phyloP scores from a whole-genome alignment of 805 yeast species.

The Vanderwaltozyma yarrowii region DNA sequence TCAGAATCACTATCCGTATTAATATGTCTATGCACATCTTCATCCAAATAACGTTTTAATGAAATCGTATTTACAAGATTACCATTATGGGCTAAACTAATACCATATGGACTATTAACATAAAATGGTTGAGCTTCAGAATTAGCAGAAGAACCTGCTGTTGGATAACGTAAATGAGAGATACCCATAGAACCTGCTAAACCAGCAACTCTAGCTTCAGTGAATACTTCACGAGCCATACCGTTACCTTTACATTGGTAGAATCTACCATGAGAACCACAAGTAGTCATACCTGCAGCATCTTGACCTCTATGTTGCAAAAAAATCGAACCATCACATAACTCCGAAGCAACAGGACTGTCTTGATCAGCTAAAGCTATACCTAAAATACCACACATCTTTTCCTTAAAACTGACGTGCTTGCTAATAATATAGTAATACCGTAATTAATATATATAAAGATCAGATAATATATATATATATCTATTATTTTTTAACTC shows the following conservation, averaged over 20 bases:
- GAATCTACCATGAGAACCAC: constrained; percentile 86
- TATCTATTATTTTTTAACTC: too few species aligned
- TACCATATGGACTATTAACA: constrained; percentile 94
- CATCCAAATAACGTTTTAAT: constrained; percentile 73
- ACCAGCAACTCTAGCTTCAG: constrained; percentile 64
- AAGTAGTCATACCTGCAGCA: constrained; percentile 98
- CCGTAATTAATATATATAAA: too few species aligned
- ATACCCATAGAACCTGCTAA: constrained; percentile 92
- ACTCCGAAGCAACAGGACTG: constrained; percentile 72
- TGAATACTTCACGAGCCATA: constrained; percentile 96
- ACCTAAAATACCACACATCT: constrained; percentile 94
- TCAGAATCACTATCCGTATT: constrained; percentile 97
- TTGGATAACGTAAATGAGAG: constrained; percentile 91
- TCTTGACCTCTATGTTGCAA: constrained; percentile 98
- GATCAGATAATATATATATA: too few species aligned
- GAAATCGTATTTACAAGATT: constrained; percentile 82
- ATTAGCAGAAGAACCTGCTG: constrained; percentile 93
- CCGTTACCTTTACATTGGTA: constrained; percentile 99
- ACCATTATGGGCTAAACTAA: constrained; percentile 86
- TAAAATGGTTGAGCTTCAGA: constrained; percentile 98
- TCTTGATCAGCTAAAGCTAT: constrained; percentile 69
- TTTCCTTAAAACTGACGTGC: too few species aligned
- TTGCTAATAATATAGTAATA: too few species aligned
- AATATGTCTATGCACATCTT: constrained; percentile 90
- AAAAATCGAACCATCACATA: constrained; percentile 85